A percentile compares a stretch with the other conserved stretches of the same genome.
Evolutionary conservation across 2,329 filamentous ascomycete species (phyloP).

Genomic region (Diaporthe eres): DNA sequence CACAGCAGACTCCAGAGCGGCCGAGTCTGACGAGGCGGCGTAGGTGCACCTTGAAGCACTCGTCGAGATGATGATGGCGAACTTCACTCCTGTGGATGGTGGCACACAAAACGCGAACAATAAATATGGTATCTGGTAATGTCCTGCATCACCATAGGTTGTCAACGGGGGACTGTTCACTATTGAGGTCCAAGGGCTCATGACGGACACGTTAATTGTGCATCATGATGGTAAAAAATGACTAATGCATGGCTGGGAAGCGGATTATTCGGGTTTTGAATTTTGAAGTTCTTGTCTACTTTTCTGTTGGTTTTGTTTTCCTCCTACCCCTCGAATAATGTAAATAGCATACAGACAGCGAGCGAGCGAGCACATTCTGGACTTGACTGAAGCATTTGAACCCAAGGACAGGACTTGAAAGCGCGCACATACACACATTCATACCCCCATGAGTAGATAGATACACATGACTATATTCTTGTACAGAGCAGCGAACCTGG

Average conservation of each 20-base stretch:
- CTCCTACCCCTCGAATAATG: neutral
- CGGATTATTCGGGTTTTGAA: neutral
- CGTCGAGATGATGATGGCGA: neutral
- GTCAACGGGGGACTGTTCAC: neutral
- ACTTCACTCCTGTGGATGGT: neutral
- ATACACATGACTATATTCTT: neutral
- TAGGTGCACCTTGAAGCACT: neutral
- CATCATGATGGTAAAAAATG: neutral
- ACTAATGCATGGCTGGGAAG: neutral
- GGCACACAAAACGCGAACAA: neutral
- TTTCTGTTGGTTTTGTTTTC: neutral
- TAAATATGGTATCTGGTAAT: neutral
- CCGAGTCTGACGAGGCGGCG: neutral
- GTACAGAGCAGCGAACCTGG: neutral
- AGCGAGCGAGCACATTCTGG: slow-evolving; percentile 33
- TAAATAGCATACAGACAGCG: slow-evolving; percentile 16
- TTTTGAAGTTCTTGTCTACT: neutral
- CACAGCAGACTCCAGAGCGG: neutral
- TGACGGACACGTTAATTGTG: neutral
- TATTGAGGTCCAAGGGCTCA: neutral
- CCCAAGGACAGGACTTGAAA: neutral
- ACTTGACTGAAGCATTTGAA: slow-evolving; percentile 34
- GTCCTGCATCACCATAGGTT: neutral
- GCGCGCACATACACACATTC: slow-evolving; percentile 17
- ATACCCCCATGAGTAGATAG: slow-evolving; percentile 34